phyloP scores from a whole-genome alignment of 495 filamentous ascomycete genomes.

The Zalerion maritima region DNA sequence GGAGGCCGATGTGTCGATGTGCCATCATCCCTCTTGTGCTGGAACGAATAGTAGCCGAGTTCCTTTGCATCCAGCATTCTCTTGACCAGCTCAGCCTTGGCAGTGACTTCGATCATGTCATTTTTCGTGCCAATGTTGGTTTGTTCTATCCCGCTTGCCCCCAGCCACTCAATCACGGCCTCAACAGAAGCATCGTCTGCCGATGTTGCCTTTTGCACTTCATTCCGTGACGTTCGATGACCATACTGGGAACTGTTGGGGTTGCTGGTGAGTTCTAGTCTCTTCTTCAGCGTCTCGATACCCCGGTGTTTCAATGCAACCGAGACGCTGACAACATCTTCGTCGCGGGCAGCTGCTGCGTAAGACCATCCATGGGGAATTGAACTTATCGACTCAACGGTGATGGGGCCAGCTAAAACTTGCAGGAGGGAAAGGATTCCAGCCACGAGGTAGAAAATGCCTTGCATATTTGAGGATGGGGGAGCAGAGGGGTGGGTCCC shows the following conservation, averaged over 20 bases:
- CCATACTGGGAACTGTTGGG: conserved; percentile 11
- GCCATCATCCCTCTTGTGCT: no score
- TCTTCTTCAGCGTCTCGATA: conserved; percentile 19
- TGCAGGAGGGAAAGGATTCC: no score
- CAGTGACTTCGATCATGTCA: conserved; percentile 18
- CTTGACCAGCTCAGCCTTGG: conserved; percentile 18
- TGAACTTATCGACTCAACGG: no score
- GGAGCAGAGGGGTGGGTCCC: no score
- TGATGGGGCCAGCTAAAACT: no score
- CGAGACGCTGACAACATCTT: conserved; percentile 10
- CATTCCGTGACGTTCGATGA: conserved; percentile 16
- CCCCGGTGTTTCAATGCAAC: conserved; percentile 23
- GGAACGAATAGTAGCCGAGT: conserved; percentile 20
- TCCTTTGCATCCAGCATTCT: conserved; percentile 23
- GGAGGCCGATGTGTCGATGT: no score
- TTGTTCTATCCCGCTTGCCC: conserved; percentile 15
- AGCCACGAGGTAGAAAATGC: no score
- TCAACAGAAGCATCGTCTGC: conserved; percentile 9
- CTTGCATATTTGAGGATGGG: no score
- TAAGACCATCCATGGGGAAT: no score
- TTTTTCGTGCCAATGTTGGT: conserved; percentile 12
- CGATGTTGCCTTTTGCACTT: conserved; percentile 15
- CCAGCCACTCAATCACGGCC: conserved; percentile 22
- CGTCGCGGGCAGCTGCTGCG: no score
- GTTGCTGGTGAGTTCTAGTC: conserved; percentile 12